Evolutionary conservation across 257 asterid genomes (phyloP), one percentile per base, ranked within the genome.

Genomic region (Solanum virginianum): DNA sequence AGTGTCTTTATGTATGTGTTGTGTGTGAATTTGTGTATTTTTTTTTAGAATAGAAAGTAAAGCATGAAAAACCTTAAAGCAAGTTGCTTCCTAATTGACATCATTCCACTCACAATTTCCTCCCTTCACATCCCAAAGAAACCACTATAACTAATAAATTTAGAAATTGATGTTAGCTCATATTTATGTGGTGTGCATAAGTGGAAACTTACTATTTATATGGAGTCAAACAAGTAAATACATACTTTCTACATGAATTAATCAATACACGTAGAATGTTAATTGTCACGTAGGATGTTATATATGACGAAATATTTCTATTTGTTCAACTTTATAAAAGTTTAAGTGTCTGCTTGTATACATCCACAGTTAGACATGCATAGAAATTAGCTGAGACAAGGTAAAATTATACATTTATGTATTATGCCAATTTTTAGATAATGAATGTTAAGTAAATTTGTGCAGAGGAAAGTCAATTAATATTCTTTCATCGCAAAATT

Each of bases 41-140:
- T 32, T 32, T 32, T 88, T 89, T 91, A 92, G 97, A 92, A 94
- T 92, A 87, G 57, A 91, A 91, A 89, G 80, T 86, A 91, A 32
- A 94, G 97, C 97, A 92, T 92, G 97, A 92, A 68, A 89, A 92
- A 91, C 94, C 94, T 95, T 92, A 92, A 93, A 92, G 96, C 88
- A 90, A 94, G 90, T 57, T 87, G 85, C 90, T 84, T 92, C 94
- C 90, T 60, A 22, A 32, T 88, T 63, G 81, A 87, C 87, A 94
- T 94, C 95, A 91, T 94, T 93, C 88, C 90, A 85, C 92, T 90
- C 96, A 91, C 96, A 91, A 90, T 89, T 91, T 93, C 85, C 86
- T 91, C 47, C 90, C 84, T 88, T 88, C 91, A 36, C 88, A 90
- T 92, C 97, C 93, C 96, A 87, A 91, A 88, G 90, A 90, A 68